Base-by-base conservation (phyloP, 2,329 filamentous ascomycete species). In the Aspergillus carbonarius region DNA sequence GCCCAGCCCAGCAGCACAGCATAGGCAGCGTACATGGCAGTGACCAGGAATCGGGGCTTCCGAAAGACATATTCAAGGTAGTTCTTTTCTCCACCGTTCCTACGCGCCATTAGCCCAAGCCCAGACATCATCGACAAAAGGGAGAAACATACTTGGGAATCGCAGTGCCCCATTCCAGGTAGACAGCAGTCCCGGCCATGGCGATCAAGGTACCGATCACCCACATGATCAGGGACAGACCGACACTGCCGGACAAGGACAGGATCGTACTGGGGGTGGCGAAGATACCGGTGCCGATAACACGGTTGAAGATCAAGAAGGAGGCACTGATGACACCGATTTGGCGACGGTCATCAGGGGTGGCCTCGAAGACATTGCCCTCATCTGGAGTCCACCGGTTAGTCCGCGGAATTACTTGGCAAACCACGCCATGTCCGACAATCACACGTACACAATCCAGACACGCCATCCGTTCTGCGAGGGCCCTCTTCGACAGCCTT, bases 51-150 rank as follows among this genome's bases (percentile, higher is more conserved):
- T 57, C 74, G 77, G 27, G 83, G 83, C 18, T 74, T 78, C 48
- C 72, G 75, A 66, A 80, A 83, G 35, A 83, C 80, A 37, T 81
- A 79, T 70, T 84, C 81, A 42, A 84, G 78, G 65, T 83, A 83
- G 39, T 82, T 79, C 51, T 81, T 78, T 63, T 83, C 81, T n/a
- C 81, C 81, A 37, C 82, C 81, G 68, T 81, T 69, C 71, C 80
- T 67, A 69, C 68, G 15, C 67, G 68, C 4, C 34, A 30, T 65
- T 42, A 56, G 48, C 47, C n/a, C 34, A 13, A 30, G n/a, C n/a
- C 47, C 39, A 10, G 12, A 25, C 13, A 23, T 2, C 35, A 30
- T 7, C 10, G 15, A 5, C n/a, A 3, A 10, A 2, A 53, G 18
- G n/a, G 20, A n/a, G 5, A 23, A 10, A 60, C 65, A 46, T 73